Evolutionary conservation across 2,329 filamentous ascomycete genomes (phyloP), one percentile per base, ranked within the genome.

Genomic region (Incumbomyces lentus): DNA sequence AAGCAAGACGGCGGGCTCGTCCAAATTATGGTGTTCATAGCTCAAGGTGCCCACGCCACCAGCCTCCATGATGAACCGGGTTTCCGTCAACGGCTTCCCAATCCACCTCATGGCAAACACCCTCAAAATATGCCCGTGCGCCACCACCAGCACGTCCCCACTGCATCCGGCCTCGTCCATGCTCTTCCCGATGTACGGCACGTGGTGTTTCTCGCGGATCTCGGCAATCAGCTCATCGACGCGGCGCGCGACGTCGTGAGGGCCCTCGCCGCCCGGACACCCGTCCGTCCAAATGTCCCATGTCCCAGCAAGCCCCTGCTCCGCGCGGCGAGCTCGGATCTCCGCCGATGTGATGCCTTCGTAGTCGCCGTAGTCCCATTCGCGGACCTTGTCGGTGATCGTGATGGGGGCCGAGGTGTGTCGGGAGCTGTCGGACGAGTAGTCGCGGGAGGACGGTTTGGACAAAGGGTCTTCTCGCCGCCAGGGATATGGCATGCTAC

Each of bases 211-310:
- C 18, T 73, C 65, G 16, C 85, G 73, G 48, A 95, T 85, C 29
- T 89, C 82, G 12, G 67, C 62, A 56, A 95, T 94, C 49, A 95
- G 64, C 2, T 71, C 69, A 61, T 95, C 88, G 1, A 94, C 68
- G 1, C 89, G 76, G 29, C 69, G 64, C 0, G 81, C 83, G 34
- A 95, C 75, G 47, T 95, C 78, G 34, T 78, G 69, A 0, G 89
- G 85, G 74, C 79, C 69, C 82, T 94, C 87, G 62, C 88, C 88
- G 2, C 81, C 84, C 1, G 82, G 83, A 64, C 87, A 94, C 0
- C 87, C 87, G 61, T 93, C 86, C n/a, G 70, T 72, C 87, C 87
- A 94, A 53, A 94, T 93, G 66, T 92, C 84, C 86, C 86, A 93
- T 6, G 36, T 30, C n/a, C 14, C 14, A 10, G 17, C 3, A n/a